Base-by-base conservation (phyloP, 176 grass and related monocot species). In the Paspalum notatum region DNA sequence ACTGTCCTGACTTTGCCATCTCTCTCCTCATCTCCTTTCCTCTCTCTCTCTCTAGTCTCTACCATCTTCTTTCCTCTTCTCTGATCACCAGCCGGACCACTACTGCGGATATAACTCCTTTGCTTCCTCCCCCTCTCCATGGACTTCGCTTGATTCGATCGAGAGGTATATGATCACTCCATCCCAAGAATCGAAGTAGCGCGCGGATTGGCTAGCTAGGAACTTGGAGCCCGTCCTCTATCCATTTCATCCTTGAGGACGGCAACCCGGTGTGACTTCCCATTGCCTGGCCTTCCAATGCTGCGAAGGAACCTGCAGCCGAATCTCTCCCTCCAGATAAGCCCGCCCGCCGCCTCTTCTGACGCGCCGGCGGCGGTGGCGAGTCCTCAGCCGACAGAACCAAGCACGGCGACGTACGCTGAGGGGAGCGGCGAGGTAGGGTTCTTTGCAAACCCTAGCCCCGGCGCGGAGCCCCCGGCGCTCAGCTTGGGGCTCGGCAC, bases 271-370 rank as follows among this genome's bases (percentile, higher is more conserved):
- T 12, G 50, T 25, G 26, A 17, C 37, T 26, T 18, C 6, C 26
- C 64, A 10, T 68, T 84, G 75, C 46, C 53, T 32, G 58, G 66
- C 63, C 63, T 82, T 77, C 77, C 82, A 88, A 87, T 87, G 54
- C 85, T 85, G 73, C 63, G 75, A 45, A 88, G 75, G 49, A 83
- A 79, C 66, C n/a, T n/a, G n/a, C 91, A 68, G 39, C 91, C 87
- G 26, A 93, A 92, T 80, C 95, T 97, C 39, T 94, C 90, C 50
- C 92, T 97, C 18, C 80, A 83, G 45, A 97, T 97, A 74, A 90
- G 95, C 77, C 89, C 80, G 6, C 95, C 91, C 17, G 65, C 84
- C 10, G 66, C 62, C 26, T 39, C 76, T 37, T 59, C 72, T 1
- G 79, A 67, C 12, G 61, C 66, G 0, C 12, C 79, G n/a, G 71